Conservation (phyloP, 768 basidiomycete genomes). For the Podaxis pistillaris region DNA sequence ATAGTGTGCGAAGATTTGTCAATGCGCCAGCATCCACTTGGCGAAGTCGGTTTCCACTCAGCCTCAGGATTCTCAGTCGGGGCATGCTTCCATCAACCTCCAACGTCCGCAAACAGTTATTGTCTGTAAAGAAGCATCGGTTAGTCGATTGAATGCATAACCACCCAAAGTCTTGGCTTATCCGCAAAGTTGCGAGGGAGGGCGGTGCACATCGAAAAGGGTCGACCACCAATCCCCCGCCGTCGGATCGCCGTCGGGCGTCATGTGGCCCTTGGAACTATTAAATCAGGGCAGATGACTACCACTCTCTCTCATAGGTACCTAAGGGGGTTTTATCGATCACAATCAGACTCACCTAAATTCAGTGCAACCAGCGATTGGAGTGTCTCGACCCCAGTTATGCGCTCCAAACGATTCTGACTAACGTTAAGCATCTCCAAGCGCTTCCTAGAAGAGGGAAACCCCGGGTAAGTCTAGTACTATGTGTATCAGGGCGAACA, state of each 20-base stretch:
- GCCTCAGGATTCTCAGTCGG: conserved; percentile 77
- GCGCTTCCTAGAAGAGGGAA: conserved; percentile 40
- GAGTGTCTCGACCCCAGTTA: conserved; percentile 61
- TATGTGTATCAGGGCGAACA: conserved; percentile 18
- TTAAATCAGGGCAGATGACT: not conserved
- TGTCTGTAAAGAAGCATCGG: conserved; percentile 45
- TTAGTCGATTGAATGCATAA: conserved; percentile 12
- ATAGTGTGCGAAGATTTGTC: conserved; percentile 81
- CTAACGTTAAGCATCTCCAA: conserved; percentile 85
- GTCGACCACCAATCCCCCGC: conserved; percentile 1
- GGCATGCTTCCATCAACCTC: conserved; percentile 54
- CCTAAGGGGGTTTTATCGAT: conserved; percentile 5
- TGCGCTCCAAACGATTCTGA: conserved; percentile 61
- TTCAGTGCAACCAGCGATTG: conserved; percentile 72
- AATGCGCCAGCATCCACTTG: conserved; percentile 62
- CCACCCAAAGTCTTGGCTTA: not conserved
- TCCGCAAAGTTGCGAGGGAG: conserved; percentile 1
- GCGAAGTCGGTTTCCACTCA: conserved; percentile 78
- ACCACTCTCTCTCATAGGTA: not conserved
- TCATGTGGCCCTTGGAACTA: conserved; percentile 3
- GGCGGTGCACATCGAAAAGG: conserved; percentile 5
- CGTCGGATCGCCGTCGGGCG: not conserved
- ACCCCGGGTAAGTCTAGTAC: conserved; percentile 10
- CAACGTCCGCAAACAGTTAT: conserved; percentile 63
- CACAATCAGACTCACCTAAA: conserved; percentile 61